Evolutionary conservation across 1,284 basidiomycete genomes (phyloP).

Genomic region (Omphalotus olearius): DNA sequence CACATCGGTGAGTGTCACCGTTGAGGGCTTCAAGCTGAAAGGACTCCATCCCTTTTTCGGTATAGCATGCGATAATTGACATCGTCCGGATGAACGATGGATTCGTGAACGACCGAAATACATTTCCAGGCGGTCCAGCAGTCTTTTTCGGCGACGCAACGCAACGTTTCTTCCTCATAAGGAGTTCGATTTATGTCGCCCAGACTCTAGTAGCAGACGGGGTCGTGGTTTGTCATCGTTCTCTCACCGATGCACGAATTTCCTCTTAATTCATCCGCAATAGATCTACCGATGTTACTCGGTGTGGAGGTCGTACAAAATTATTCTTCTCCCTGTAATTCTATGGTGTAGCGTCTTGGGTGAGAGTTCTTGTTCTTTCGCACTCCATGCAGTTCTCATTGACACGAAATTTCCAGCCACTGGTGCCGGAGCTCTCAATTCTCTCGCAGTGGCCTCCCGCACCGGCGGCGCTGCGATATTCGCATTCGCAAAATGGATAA

Average conservation of each 20-base stretch:
- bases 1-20: background rate
- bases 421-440: background rate
- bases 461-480: background rate
- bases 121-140: background rate
- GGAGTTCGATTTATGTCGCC: slow-evolving; percentile 1
- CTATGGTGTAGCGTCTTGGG: slow-evolving; percentile 1
- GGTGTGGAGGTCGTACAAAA: background rate
- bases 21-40: too few relatives aligned
- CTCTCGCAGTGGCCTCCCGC: background rate
- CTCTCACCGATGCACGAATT: background rate
- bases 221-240: slow-evolving; percentile 2
- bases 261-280: background rate
- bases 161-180: background rate
- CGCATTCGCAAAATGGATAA: slow-evolving; percentile 1
- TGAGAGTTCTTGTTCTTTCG: background rate
- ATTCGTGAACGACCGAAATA: background rate
- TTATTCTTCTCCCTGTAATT: background rate
- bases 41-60: too few relatives aligned
- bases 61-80: slow-evolving; percentile 1
- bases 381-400: background rate
- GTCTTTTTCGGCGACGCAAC: background rate
- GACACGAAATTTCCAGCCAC: background rate
- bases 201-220: slow-evolving; percentile 6
- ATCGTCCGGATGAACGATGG: slow-evolving; percentile 1
- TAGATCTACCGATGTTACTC: slow-evolving; percentile 6